Conservation (phyloP, 208 protist genomes). For the Novymonas esmeraldas region DNA sequence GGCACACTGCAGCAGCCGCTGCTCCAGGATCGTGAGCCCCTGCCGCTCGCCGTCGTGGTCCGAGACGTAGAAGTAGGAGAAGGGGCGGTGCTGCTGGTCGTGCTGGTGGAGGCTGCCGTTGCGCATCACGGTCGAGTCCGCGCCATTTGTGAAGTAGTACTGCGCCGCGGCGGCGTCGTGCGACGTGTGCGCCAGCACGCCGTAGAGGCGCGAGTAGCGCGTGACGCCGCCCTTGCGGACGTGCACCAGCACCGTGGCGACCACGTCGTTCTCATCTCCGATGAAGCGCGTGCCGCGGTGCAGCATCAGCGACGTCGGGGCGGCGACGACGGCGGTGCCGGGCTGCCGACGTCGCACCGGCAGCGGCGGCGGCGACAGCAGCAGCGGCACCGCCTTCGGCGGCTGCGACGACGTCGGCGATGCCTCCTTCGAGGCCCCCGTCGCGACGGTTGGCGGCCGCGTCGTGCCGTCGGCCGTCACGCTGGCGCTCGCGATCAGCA, state of each 20-base stretch:
- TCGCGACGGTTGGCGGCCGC: too few relatives aligned
- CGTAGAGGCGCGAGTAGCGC: conserved; percentile 26
- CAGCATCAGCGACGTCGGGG: conserved; percentile 14
- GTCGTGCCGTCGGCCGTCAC: neutral
- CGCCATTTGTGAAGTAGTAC: conserved; percentile 7
- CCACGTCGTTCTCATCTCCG: conserved; percentile 15
- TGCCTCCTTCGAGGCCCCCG: neutral
- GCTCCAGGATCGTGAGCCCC: conserved; percentile 38
- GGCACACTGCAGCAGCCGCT: conserved; percentile 27
- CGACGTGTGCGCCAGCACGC: conserved; percentile 7
- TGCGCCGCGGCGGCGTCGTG: neutral
- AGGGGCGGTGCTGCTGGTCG: too few relatives aligned
- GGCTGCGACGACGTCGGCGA: neutral
- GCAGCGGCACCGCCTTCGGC: neutral
- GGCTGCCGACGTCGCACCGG: conserved; percentile 4
- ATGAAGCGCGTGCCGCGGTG: conserved; percentile 24
- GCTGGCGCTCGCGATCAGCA: neutral
- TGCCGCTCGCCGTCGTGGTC: conserved; percentile 13
- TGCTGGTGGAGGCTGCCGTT: neutral
- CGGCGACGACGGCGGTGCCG: conserved; percentile 6
- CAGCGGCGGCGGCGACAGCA: neutral
- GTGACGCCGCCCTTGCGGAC: neutral
- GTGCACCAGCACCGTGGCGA: conserved; percentile 26
- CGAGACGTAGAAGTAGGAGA: conserved; percentile 22
- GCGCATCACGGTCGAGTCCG: conserved; percentile 2